Evolutionary conservation across 805 yeast genomes (phyloP).

Genomic region (Candida vartiovaarae): DNA sequence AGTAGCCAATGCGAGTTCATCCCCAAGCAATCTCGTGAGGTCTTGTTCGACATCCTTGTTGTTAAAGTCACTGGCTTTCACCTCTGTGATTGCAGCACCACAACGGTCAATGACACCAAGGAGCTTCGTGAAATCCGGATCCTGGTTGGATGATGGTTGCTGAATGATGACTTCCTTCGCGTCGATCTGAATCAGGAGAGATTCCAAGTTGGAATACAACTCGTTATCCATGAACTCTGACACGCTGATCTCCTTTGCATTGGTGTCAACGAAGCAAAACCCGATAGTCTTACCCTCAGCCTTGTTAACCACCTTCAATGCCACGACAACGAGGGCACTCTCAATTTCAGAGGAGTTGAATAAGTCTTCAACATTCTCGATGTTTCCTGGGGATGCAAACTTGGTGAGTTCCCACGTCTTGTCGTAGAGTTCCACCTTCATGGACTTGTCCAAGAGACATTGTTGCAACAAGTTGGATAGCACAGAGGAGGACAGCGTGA

Average conservation of each 20-base stretch:
- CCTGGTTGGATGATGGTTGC: constrained; percentile 27
- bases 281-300: constrained; percentile 53
- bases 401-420: constrained; percentile 50
- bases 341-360: constrained; percentile 37
- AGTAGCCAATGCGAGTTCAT: constrained; percentile 47
- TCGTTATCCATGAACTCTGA: constrained; percentile 85
- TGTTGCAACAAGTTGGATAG: constrained; percentile 56
- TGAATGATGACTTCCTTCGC: constrained; percentile 78
- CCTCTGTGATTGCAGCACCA: constrained; percentile 60
- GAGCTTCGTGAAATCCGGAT: constrained; percentile 57
- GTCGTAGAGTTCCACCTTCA: constrained; percentile 75
- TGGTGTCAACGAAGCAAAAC: constrained; percentile 71
- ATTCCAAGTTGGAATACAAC: constrained; percentile 77
- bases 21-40: constrained; percentile 58
- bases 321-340: constrained; percentile 46
- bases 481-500: constrained; percentile 73
- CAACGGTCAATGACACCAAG: constrained; percentile 71
- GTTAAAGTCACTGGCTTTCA: constrained; percentile 50
- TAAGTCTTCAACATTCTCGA: constrained; percentile 70
- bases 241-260: constrained; percentile 57
- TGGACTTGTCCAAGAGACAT: constrained; percentile 63
- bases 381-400: constrained; percentile 86
- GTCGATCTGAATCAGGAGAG: constrained; percentile 80
- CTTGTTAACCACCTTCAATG: constrained; percentile 28
- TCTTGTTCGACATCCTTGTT: constrained; percentile 72